phyloP scores from a whole-genome alignment of 177 flowering plant genomes.

The Vitis hybrid region DNA sequence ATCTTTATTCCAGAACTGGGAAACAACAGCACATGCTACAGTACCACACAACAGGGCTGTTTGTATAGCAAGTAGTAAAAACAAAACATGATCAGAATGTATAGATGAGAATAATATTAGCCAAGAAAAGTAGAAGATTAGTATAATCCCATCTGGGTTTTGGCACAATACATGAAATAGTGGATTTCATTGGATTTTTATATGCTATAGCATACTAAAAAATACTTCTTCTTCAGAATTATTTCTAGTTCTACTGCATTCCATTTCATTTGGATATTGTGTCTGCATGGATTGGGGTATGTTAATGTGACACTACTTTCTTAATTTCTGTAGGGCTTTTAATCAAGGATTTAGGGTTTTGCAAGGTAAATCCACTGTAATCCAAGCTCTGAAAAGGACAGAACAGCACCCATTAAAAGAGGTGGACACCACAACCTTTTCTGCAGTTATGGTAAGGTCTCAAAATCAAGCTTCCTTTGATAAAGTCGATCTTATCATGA shows the following conservation, averaged over 20 bases:
- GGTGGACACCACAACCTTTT: slow-evolving; percentile 11
- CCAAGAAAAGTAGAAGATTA: too few relatives aligned
- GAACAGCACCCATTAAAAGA: slow-evolving; percentile 11
- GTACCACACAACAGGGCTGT: not conserved
- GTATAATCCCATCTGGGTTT: too few relatives aligned
- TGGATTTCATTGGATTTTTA: too few relatives aligned
- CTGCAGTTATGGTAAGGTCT: slow-evolving; percentile 19
- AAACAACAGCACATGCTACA: not conserved
- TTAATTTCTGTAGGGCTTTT: too few relatives aligned
- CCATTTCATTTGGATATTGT: not conserved
- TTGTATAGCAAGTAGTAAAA: not conserved
- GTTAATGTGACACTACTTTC: too few relatives aligned
- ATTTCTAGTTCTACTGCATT: too few relatives aligned
- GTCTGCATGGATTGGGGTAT: not conserved
- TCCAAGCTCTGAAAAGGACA: slow-evolving; percentile 17
- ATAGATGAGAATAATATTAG: too few relatives aligned
- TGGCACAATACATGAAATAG: too few relatives aligned
- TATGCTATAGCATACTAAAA: too few relatives aligned
- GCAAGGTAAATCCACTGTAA: not conserved
- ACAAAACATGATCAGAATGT: not conserved
- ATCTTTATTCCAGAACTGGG: not conserved
- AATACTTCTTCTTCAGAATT: too few relatives aligned
- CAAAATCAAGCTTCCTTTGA: slow-evolving; percentile 13
- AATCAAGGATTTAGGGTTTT: too few relatives aligned
- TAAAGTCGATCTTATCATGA: slow-evolving; percentile 15